phyloP scores from a whole-genome alignment of 345 rosid species.

The Salix exigua region DNA sequence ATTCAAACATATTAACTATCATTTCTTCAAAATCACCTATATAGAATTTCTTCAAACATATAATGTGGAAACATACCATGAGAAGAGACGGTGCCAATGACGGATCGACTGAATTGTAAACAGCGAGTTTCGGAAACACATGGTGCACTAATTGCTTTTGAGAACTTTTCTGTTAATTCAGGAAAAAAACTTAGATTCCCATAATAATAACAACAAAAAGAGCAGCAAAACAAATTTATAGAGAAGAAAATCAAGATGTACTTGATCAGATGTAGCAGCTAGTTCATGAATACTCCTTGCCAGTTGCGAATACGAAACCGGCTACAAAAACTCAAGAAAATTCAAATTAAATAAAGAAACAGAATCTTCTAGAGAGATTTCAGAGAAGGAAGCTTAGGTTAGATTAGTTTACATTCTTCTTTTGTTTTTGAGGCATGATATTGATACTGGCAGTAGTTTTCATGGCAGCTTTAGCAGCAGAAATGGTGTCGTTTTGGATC shows the following conservation, averaged over 20 bases:
- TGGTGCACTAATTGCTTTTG: conserved; percentile 86
- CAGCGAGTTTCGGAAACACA: conserved; percentile 96
- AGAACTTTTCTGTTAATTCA: conserved; percentile 66
- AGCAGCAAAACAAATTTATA: not conserved
- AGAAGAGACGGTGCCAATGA: conserved; percentile 98
- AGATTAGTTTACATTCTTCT: conserved; percentile 42
- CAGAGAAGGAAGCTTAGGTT: not conserved
- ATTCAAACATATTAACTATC: conserved; percentile 13
- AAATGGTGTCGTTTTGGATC: conserved; percentile 88
- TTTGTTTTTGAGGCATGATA: conserved; percentile 71
- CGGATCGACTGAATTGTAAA: conserved; percentile 97
- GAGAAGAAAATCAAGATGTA: conserved; percentile 13
- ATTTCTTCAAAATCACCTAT: not conserved
- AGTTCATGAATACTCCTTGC: conserved; percentile 98
- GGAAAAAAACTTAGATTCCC: conserved; percentile 2
- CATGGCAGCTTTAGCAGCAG: conserved; percentile 86
- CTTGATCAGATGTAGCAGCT: conserved; percentile 97
- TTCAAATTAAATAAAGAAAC: not conserved
- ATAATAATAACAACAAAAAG: conserved; percentile 4
- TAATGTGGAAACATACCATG: conserved; percentile 54
- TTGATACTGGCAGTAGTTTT: conserved; percentile 58
- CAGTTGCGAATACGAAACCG: conserved; percentile 94
- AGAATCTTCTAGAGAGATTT: not conserved
- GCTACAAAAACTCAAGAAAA: conserved; percentile 44
- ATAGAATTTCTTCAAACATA: not conserved